These are phyloP conservation scores for Vitis riparia DNA, from an alignment of 164 flowering plant species.

Conservation along the genomic window DNA sequence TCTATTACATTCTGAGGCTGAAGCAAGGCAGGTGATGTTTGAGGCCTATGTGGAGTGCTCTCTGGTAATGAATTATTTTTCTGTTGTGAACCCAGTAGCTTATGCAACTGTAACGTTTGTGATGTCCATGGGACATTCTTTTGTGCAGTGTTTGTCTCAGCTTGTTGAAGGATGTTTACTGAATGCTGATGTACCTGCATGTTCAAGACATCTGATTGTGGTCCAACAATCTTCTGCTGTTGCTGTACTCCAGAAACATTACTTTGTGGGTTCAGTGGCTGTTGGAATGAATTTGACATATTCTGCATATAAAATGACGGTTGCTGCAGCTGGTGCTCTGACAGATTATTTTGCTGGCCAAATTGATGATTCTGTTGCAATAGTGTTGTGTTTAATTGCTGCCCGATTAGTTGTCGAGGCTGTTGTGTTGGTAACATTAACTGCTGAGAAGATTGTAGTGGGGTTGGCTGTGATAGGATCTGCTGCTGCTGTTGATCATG, in stretches of 20 bases:
- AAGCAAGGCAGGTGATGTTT: slow-evolving; percentile 13
- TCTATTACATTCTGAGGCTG: slow-evolving; percentile 20
- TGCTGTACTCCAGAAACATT: neutral
- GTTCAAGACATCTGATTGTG: neutral
- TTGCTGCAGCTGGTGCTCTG: neutral
- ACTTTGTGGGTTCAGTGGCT: neutral
- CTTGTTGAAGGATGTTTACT: slow-evolving; percentile 1
- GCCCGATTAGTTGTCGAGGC: neutral
- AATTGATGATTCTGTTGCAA: slow-evolving; percentile 1
- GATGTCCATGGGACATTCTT: slow-evolving; percentile 11
- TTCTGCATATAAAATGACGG: neutral
- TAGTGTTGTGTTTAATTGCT: neutral
- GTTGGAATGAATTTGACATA: neutral
- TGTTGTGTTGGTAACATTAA: neutral
- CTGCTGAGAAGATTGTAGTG: neutral
- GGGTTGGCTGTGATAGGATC: neutral
- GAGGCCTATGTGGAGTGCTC: slow-evolving; percentile 9
- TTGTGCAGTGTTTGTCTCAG: slow-evolving; percentile 5
- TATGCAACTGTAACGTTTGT: slow-evolving; percentile 18
- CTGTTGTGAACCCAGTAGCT: slow-evolving; percentile 11
- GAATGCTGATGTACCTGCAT: slow-evolving; percentile 14
- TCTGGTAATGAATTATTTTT: neutral
- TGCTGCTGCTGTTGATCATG: neutral
- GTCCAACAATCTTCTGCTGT: neutral
- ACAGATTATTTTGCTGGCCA: neutral